Conservation (phyloP, 2,329 filamentous ascomycete genomes). For the Fusarium multiceps region DNA sequence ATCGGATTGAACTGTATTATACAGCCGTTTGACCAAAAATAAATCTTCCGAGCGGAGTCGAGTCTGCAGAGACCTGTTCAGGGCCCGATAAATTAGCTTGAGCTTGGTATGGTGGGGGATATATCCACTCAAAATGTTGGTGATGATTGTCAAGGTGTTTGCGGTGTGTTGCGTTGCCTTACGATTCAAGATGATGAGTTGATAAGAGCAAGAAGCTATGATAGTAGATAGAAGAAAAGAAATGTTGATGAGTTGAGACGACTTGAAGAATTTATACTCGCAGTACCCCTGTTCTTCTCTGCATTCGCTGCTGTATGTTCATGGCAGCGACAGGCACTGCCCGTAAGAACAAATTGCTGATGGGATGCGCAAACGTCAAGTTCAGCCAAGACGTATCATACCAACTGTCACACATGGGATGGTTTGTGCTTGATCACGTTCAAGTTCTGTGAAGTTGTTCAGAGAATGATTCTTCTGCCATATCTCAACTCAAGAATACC, state of each 20-base stretch:
- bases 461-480: background rate
- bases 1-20: conserved; percentile 9
- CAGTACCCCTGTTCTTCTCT: conserved; percentile 6
- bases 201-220: background rate
- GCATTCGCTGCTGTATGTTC: background rate
- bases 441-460: background rate
- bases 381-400: background rate
- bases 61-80: conserved; percentile 4
- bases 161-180: background rate
- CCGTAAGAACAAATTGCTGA: background rate
- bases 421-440: background rate
- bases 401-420: background rate
- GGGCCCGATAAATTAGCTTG: conserved; percentile 31
- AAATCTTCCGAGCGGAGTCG: conserved; percentile 30
- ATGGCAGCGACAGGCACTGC: background rate
- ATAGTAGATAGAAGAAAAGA: background rate
- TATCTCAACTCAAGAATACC: background rate
- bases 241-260: background rate
- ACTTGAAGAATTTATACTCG: background rate
- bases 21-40: conserved; percentile 13
- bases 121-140: conserved; percentile 22
- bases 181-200: background rate
- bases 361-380: background rate
- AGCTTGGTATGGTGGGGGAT: conserved; percentile 22
- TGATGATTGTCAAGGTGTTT: background rate